phyloP scores from a whole-genome alignment of 176 grass and related monocot species.

The Carex parvula region DNA sequence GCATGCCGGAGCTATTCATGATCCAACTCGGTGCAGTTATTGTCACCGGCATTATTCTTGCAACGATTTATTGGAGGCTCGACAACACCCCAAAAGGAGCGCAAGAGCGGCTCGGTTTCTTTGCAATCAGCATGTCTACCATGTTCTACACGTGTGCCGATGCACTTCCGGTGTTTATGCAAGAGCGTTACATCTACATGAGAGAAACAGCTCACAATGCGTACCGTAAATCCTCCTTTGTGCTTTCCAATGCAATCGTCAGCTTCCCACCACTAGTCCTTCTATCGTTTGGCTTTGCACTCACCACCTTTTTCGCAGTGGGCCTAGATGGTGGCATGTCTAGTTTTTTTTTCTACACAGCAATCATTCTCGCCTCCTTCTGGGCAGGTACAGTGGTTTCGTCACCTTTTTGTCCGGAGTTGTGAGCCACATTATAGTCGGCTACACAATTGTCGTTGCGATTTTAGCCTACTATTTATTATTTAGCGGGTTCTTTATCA shows the following conservation, averaged over 20 bases:
- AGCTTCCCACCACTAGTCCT: conserved; percentile 55
- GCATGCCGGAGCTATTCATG: conserved; percentile 62
- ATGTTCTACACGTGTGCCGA: conserved; percentile 84
- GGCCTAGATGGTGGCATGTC: conserved; percentile 46
- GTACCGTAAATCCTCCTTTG: conserved; percentile 71
- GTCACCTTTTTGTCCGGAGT: conserved; percentile 73
- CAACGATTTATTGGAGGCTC: conserved; percentile 71
- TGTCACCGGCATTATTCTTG: conserved; percentile 61
- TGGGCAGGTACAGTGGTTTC: conserved; percentile 73
- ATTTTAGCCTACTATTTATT: conserved; percentile 64
- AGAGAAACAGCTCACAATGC: conserved; percentile 71
- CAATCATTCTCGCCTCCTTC: conserved; percentile 61
- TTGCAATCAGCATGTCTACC: conserved; percentile 72
- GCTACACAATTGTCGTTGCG: conserved; percentile 52
- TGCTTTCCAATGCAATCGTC: conserved; percentile 56
- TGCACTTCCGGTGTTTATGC: conserved; percentile 75
- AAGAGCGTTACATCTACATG: conserved; percentile 81
- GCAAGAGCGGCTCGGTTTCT: conserved; percentile 65
- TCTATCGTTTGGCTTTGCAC: conserved; percentile 53
- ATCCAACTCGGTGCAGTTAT: conserved; percentile 52
- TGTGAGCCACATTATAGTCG: conserved; percentile 58
- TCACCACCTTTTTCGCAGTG: conserved; percentile 63
- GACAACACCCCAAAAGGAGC: conserved; percentile 69
- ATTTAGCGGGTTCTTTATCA: conserved; percentile 79
- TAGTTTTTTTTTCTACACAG: conserved; percentile 53